These are phyloP conservation scores for Fusarium mexicanum DNA, from an alignment of 2,329 filamentous ascomycete species.

Conservation along the genomic window DNA sequence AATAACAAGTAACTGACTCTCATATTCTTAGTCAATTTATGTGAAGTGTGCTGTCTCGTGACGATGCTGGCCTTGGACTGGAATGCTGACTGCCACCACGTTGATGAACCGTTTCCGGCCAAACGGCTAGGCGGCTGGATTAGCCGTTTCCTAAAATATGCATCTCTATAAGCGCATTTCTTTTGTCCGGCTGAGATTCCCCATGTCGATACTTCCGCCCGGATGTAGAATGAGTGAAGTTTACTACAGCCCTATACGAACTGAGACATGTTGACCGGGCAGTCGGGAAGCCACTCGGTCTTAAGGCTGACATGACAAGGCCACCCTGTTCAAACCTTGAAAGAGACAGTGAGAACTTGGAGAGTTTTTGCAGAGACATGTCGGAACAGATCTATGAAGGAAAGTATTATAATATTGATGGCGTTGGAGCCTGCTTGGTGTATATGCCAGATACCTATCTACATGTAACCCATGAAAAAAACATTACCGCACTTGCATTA, in stretches of 20 bases:
- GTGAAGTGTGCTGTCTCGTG: not conserved
- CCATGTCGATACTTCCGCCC: not conserved
- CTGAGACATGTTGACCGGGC: not conserved
- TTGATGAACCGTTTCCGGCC: not conserved
- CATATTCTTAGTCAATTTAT: not conserved
- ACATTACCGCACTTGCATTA: not conserved
- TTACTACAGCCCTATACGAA: not conserved
- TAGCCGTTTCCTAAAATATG: not conserved
- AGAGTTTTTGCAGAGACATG: not conserved
- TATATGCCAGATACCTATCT: not conserved
- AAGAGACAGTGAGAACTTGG: not conserved
- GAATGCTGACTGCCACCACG: not conserved
- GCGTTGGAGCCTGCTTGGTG: not conserved
- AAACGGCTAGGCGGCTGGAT: not conserved
- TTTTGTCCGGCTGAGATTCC: not conserved
- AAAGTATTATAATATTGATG: not conserved
- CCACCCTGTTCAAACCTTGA: fast-evolving
- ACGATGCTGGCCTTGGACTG: not conserved
- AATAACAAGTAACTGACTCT: constrained; percentile 17
- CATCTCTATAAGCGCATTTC: not conserved
- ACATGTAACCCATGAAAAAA: not conserved
- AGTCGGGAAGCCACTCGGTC: not conserved
- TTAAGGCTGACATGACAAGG: not conserved
- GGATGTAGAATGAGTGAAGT: not conserved
- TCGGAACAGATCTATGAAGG: not conserved